A percentile compares a stretch with the other conserved stretches of the same genome.
These are phyloP conservation scores for Hymenoscyphus fructigenus DNA, from an alignment of 2,329 filamentous ascomycete genomes.

Conservation along the genomic window DNA sequence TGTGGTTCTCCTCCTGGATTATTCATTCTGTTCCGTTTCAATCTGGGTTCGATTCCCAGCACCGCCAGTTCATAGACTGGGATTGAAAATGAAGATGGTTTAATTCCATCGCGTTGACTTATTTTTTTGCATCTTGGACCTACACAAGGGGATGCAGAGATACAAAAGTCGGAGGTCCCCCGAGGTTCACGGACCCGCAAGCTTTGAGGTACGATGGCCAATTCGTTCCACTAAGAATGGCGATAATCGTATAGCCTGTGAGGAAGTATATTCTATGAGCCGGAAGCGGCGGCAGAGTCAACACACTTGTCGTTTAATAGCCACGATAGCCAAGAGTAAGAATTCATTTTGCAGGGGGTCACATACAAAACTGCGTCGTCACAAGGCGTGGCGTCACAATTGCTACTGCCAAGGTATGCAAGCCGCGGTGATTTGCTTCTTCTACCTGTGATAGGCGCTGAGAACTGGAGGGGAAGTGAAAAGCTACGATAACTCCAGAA, in stretches of 20 bases:
- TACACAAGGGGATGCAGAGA: no score
- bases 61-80: slow-evolving; percentile 30
- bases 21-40: slow-evolving; percentile 31
- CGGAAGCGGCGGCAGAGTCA: not conserved
- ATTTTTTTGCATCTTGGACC: slow-evolving; percentile 8
- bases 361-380: slow-evolving; percentile 1
- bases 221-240: not conserved
- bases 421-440: not conserved
- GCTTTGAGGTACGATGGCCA: not conserved
- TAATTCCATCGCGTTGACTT: slow-evolving; percentile 25
- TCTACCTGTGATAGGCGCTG: not conserved
- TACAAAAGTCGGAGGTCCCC: no score
- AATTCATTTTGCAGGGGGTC: not conserved
- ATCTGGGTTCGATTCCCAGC: slow-evolving; percentile 40
- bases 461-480: not conserved
- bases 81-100: slow-evolving; percentile 33
- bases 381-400: not conserved
- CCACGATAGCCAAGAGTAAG: not conserved
- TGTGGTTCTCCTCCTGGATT: slow-evolving; percentile 30
- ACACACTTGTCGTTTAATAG: not conserved
- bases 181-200: not conserved
- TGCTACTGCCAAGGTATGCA: not conserved
- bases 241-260: not conserved
- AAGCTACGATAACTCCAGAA: not conserved
- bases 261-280: not conserved